Percentiles rank a stretch among this genome's conserved stretches.
Evolutionary conservation across 2,329 filamentous ascomycete genomes (phyloP).

Genomic region (Penicillium fuscoglaucum): DNA sequence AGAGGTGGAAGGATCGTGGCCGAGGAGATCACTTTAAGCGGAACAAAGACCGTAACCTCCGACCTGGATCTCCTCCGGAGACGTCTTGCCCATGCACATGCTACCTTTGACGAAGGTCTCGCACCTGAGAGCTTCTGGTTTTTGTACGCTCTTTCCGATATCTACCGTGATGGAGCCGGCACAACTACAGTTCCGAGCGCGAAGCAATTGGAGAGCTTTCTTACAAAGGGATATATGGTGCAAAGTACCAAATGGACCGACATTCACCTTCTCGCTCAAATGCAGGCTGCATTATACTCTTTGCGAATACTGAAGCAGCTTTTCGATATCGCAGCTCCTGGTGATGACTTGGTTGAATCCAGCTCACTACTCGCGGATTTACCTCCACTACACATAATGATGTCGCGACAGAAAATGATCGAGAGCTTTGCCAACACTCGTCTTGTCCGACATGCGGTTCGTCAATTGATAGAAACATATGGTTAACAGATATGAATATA

Average conservation of each 20-base stretch:
- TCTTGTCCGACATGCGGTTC: conserved; percentile 11
- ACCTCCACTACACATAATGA: conserved; percentile 34
- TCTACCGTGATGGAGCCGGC: conserved; percentile 24
- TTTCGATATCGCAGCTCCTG: conserved; percentile 36
- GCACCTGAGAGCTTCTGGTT: conserved; percentile 32
- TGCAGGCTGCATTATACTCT: conserved; percentile 63
- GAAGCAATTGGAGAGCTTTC: conserved; percentile 29
- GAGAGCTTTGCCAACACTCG: conserved; percentile 10
- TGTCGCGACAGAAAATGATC: conserved; percentile 25
- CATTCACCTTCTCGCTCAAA: conserved; percentile 62
- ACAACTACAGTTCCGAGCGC: conserved; percentile 17
- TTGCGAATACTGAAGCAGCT: conserved; percentile 61
- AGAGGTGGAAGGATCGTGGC: conserved; percentile 38
- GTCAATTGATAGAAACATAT: conserved; percentile 16
- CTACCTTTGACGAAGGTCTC: conserved; percentile 11
- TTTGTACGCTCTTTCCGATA: conserved; percentile 37
- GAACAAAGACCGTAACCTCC: conserved; percentile 19
- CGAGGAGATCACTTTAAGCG: conserved; percentile 28
- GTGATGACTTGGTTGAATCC: conserved; percentile 13
- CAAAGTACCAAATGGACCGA: conserved; percentile 56
- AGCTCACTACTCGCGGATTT: conserved; percentile 27
- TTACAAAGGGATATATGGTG: conserved; percentile 31
- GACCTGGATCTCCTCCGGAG: conserved; percentile 23
- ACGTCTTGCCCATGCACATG: conserved; percentile 25
- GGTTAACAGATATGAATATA: conserved; percentile 9